Conservation (phyloP, 352 stramenopile genomes). For the Pythium grandisporangium region DNA sequence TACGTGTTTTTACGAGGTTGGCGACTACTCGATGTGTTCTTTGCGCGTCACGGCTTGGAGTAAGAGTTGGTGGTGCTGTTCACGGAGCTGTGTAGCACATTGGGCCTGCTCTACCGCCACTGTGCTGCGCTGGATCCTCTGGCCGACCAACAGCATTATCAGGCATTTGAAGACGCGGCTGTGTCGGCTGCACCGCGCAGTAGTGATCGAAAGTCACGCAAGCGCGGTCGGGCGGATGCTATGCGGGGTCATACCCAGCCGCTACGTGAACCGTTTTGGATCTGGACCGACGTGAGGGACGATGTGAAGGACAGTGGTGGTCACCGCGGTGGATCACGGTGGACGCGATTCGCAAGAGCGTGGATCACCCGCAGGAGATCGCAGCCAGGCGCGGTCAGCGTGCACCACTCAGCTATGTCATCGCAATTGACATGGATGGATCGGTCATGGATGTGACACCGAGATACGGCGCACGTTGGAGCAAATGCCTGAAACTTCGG, state of each 20-base stretch:
- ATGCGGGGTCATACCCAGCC: background rate
- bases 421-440: constrained; percentile 38
- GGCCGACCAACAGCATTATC: constrained; percentile 24
- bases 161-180: constrained; percentile 24
- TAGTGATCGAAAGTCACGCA: too few species aligned
- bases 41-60: constrained; percentile 21
- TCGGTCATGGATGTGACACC: constrained; percentile 51
- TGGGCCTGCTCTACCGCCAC: constrained; percentile 43
- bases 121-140: constrained; percentile 36
- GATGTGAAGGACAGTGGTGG: constrained; percentile 20
- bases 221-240: too few species aligned
- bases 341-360: constrained; percentile 34
- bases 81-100: constrained; percentile 40
- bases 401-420: constrained; percentile 47
- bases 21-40: constrained; percentile 47
- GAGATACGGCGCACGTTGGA: constrained; percentile 56
- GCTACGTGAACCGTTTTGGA: constrained; percentile 25
- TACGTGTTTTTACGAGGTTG: too few species aligned
- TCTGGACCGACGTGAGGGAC: constrained; percentile 67
- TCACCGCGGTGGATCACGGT: constrained; percentile 63
- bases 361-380: constrained; percentile 38
- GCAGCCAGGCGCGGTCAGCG: constrained; percentile 36
- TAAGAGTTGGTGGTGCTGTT: constrained; percentile 58
- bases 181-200: background rate
- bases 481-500: constrained; percentile 37